Evolutionary conservation across 345 rosid species (phyloP), one percentile per base, ranked within the genome.

Genomic region (Sonneratia caseolaris): DNA sequence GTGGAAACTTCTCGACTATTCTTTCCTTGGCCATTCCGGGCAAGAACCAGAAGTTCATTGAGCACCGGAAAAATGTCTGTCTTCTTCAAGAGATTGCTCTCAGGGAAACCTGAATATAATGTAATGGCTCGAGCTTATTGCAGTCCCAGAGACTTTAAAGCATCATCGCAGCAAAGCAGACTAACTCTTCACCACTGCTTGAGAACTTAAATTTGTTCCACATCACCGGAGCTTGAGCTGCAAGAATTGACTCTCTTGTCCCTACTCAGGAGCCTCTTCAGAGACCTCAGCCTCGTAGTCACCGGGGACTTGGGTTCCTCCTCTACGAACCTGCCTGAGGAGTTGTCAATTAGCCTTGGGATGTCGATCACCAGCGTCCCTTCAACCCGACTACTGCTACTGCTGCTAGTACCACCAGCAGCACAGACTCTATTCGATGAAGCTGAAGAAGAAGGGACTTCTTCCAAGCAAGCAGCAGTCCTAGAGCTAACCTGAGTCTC

Each of bases 231-330:
- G 74, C 72, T 70, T 74, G 77, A 74, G 70, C 80, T 70, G 49
- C 74, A 80, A 73, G 90, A 79, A 79, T 72, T 73, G 32, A 83
- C 79, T 77, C 87, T 86, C 80, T 78, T 91, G 74, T 88, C 97
- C 77, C 92, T 85, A 68, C 94, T 90, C 73, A 94, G 75, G 68
- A 94, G 87, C 78, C 97, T 88, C 81, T 83, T 91, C 76, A 94
- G 78, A 18, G 97, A 86, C 80, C 94, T 93, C 78, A 89, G 70
- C 72, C 94, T 78, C 35, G 98, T 80, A 3, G 91, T 85, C 82
- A 84, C 74, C 12, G 93, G 89, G 12, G 91, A 85, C 70, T 91
- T 94, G 36, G 84, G 36, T 71, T 94, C 98, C 49, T 88, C 96
- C 64, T 88, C 96, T 1, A 79, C 71, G 69, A 64, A 81, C 71